phyloP scores from a whole-genome alignment of 768 basidiomycete genomes.

The Imleria badia region DNA sequence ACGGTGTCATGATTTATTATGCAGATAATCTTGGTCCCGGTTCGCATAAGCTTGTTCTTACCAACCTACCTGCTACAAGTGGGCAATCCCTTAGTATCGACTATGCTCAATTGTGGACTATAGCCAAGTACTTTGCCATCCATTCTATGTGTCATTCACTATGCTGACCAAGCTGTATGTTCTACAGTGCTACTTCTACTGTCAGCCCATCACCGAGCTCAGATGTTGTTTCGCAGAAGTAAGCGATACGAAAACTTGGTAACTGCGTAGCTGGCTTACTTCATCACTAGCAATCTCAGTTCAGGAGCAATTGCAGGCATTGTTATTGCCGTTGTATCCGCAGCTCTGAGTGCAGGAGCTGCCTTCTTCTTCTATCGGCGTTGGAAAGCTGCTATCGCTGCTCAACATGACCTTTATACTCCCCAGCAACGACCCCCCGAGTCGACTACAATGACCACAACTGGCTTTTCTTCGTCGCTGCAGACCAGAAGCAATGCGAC shows the following conservation, averaged over 20 bases:
- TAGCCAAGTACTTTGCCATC: constrained; percentile 15
- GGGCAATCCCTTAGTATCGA: constrained; percentile 32
- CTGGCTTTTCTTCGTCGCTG: constrained; percentile 22
- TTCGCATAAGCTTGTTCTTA: constrained; percentile 34
- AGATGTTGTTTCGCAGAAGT: constrained; percentile 7
- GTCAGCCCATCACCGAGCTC: background rate
- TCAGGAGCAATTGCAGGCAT: constrained; percentile 27
- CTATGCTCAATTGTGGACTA: constrained; percentile 30
- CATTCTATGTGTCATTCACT: background rate
- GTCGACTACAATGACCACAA: background rate
- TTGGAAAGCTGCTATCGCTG: constrained; percentile 25
- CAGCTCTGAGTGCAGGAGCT: constrained; percentile 9
- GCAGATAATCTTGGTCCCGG: constrained; percentile 41
- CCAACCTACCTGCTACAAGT: constrained; percentile 27
- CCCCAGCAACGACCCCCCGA: constrained; percentile 8
- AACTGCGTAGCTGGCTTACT: background rate
- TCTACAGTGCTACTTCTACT: background rate
- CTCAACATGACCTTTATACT: constrained; percentile 10
- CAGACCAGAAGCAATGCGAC: constrained; percentile 16
- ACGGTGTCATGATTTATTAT: constrained; percentile 35
- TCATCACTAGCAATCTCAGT: constrained; percentile 10
- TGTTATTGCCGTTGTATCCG: constrained; percentile 12
- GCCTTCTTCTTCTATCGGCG: constrained; percentile 29
- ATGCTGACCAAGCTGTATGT: background rate
- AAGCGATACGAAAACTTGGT: background rate